Evolutionary conservation across 106 monocot species (phyloP), one percentile per base, ranked within the genome.

Genomic region (Phalaenopsis aphrodite): DNA sequence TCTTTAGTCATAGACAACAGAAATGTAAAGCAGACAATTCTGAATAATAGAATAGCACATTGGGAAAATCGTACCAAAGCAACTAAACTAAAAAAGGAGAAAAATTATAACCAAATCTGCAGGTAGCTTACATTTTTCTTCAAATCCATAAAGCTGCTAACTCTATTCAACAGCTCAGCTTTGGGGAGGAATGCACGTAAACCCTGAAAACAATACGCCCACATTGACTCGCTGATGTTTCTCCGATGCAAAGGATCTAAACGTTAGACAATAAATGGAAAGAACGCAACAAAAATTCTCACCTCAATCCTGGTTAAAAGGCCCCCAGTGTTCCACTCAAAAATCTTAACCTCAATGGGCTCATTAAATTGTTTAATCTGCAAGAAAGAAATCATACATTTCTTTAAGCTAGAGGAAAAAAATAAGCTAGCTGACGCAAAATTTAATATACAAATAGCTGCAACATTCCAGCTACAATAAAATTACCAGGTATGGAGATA

Each of bases 281-380:
- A 77, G 49, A 69, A 56, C 73, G n/a, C 3, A 49, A 66, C 36
- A 21, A 4, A 21, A 72, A 42, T 48, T 17, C 76, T 47, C 23
- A 98, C 94, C 94, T 94, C 97, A 77, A 98, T 92, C 85, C 94
- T 94, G 30, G 94, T 88, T 6, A 98, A 87, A 58, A 98, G 85
- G 15, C 97, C 94, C 41, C 94, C 92, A 24, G 94, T 92, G 82
- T 98, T 98, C 97, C 94, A 98, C 57, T 98, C 90, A 72, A 86
- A 90, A 79, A 98, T 92, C 85, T 84, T 92, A 65, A 94, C 90
- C 77, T 94, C 88, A 77, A 98, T 84, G 11, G 94, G 94, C 61
- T 92, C 90, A 84, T 88, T 88, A 6, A 92, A 76, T 75, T 94
- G 92, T 82, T 90, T 86, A 85, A 98, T 89, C 97, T 98, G 91